A percentile compares a stretch with the other conserved stretches of the same genome.
phyloP scores from a whole-genome alignment of 352 stramenopile genomes.

The Pythium diclinum region DNA sequence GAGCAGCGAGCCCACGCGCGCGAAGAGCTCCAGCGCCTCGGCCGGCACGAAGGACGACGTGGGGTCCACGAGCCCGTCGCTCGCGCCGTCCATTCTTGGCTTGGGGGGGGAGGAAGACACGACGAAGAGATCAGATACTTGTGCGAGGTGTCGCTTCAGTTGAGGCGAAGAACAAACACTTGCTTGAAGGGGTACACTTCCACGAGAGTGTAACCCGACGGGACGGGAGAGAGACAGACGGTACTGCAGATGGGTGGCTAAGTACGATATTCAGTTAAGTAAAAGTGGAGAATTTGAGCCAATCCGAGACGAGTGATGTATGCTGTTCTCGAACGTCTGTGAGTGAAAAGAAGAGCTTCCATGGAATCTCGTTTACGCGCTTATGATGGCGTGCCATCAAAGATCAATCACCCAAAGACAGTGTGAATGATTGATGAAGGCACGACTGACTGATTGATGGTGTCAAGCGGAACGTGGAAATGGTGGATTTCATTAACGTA shows the following conservation, averaged over 20 bases:
- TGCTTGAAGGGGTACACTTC: background rate
- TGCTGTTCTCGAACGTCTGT: background rate
- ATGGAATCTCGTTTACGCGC: background rate
- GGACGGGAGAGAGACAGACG: background rate
- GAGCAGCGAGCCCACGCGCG: conserved; percentile 54
- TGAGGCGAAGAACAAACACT: background rate
- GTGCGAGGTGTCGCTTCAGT: background rate
- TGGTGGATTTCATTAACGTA: conserved; percentile 5
- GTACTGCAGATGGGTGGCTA: background rate
- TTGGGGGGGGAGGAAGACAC: background rate
- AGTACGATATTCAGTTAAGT: background rate
- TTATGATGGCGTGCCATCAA: background rate
- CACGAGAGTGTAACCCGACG: background rate
- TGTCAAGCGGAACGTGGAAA: background rate
- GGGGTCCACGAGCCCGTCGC: conserved; percentile 42
- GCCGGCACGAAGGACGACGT: conserved; percentile 46
- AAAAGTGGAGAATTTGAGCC: background rate
- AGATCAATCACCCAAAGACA: background rate
- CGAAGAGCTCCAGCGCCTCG: conserved; percentile 56
- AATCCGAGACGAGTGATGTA: background rate
- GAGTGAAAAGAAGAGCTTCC: background rate
- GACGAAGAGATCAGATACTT: background rate
- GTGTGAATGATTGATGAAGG: background rate
- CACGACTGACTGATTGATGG: background rate
- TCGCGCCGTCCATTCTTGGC: conserved; percentile 16